Evolutionary conservation across 352 stramenopile species (phyloP), one percentile per base, ranked within the genome.

Genomic region (Globisporangium echinulatum): DNA sequence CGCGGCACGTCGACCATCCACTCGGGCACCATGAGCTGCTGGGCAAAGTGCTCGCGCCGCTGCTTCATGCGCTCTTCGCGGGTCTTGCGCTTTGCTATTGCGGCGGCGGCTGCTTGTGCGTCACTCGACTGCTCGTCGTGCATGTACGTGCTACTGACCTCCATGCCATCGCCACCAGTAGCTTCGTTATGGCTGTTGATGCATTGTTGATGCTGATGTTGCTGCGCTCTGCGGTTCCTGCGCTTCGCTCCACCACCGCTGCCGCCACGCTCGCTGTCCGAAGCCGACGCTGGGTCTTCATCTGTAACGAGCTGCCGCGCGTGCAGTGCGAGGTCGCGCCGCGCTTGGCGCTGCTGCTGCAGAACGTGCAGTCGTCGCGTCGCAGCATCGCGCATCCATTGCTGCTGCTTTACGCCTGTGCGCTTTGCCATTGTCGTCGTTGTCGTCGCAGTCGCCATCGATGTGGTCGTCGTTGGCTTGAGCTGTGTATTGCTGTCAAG

Each of bases 1-100:
- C 47, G 63, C 7, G 90, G 91, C 1, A 96, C 68, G 55, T 96
- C 85, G 39, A 96, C 72, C 61, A 97, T 80, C 89, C 91, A 97
- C 65, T 97, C 90, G 36, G 88, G 89, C 47, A 86, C 80, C 70
- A 87, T 89, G 25, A 97, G 61, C 63, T 97, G 89, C 56, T 75
- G 76, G 25, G 72, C 78, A 68, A 89, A 97, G 60, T 89, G 76
- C 50, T 86, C 77, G 47, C 80, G 68, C 8, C 82, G 75, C 52
- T 72, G 70, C 62, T 91, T 92, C 6, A 92, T 64, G 52, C 84
- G 79, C 59, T 94, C 81, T 68, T 94, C 84, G 42, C 85, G 75
- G 19, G 76, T 92, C 46, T 72, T 74, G 51, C 59, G 81, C 70
- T 93, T 92, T 37, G 57, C 58, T 7, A 44, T 9, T 17, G 65